Conservation (phyloP, 2,329 filamentous ascomycete species). For the Blumeriella jaapii region DNA sequence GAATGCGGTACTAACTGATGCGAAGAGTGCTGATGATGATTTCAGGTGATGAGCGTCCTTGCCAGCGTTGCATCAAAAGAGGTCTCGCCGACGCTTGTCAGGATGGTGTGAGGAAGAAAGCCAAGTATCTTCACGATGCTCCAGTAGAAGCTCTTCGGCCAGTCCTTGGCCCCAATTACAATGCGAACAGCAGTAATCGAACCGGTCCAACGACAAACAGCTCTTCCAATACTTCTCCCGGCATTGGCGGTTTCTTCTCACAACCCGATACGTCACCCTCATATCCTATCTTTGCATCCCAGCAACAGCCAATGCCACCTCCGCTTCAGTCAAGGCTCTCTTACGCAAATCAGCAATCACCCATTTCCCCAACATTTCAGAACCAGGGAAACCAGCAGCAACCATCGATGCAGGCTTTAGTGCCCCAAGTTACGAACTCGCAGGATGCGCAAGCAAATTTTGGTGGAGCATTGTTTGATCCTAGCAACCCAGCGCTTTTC, state of each 20-base stretch:
- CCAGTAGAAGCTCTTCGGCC: conserved; percentile 80
- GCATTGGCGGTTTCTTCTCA: conserved; percentile 23
- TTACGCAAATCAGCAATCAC: conserved; percentile 59
- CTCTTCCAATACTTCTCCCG: conserved; percentile 24
- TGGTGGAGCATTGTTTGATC: conserved; percentile 62
- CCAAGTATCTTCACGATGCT: conserved; percentile 96
- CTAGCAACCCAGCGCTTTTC: conserved; percentile 83
- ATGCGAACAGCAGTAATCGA: conserved; percentile 40
- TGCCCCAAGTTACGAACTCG: conserved; percentile 30
- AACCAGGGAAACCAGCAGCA: conserved; percentile 39
- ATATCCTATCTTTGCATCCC: conserved; percentile 32
- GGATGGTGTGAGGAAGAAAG: conserved; percentile 95
- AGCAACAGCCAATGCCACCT: conserved; percentile 38
- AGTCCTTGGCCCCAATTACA: conserved; percentile 64
- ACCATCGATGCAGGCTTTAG: conserved; percentile 31
- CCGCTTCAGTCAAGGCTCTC: conserved; percentile 37
- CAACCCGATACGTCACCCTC: conserved; percentile 24
- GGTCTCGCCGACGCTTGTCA: conserved; percentile 84
- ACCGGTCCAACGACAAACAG: conserved; percentile 13
- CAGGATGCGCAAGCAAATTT: conserved; percentile 37
- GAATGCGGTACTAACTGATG: no score
- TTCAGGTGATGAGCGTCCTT: conserved; percentile 87
- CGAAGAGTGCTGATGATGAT: conserved; percentile 1
- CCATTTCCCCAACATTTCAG: conserved; percentile 63
- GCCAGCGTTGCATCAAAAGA: conserved; percentile 86